Base-by-base conservation (phyloP, 2,329 filamentous ascomycete species). In the Akanthomyces uredinophilus region DNA sequence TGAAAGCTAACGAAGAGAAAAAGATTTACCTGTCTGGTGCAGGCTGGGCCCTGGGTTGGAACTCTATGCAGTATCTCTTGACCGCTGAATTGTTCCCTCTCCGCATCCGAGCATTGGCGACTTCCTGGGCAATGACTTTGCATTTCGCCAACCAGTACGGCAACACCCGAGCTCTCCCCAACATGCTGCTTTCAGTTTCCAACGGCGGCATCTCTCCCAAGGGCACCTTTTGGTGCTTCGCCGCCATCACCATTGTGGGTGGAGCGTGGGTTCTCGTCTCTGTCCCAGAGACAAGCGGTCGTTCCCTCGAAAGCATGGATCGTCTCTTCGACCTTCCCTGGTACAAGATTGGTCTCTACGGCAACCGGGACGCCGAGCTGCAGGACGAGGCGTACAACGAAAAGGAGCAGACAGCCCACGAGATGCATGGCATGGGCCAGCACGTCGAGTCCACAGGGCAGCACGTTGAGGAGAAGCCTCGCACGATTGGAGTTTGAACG, bases 91-190 rank as follows among this genome's bases (percentile, higher is more conserved):
- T 93, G 64, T 93, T 91, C 77, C 89, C 90, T 1, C 80, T 92
- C 11, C 83, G 89, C 4, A 86, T 93, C 55, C 84, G 90, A 61
- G 88, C 89, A 4, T 75, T 92, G 11, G 85, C 87, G 22, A 89
- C 87, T 0, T 89, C 85, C 0, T 80, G 89, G 70, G 85, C 87
- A 52, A 92, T 92, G 90, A 89, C 86, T 0, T 82, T 92, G 63
- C 89, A 93, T 73, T 92, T 92, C 70, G 87, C 83, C 64, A 91
- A 91, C 73, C 88, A 92, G 73, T 92, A 91, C 70, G 90, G 89
- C 29, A 92, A 90, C 76, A 82, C 85, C 1, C 87, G 90, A 41
- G 88, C 90, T 0, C 87, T 92, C 0, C 90, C 89, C 1, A 84
- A 86, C 66, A 91, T 92, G 88, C 83, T 93, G 50, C 78, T 92